Evolutionary conservation across 257 asterid genomes (phyloP).

Genomic region (Rehmannia glutinosa): DNA sequence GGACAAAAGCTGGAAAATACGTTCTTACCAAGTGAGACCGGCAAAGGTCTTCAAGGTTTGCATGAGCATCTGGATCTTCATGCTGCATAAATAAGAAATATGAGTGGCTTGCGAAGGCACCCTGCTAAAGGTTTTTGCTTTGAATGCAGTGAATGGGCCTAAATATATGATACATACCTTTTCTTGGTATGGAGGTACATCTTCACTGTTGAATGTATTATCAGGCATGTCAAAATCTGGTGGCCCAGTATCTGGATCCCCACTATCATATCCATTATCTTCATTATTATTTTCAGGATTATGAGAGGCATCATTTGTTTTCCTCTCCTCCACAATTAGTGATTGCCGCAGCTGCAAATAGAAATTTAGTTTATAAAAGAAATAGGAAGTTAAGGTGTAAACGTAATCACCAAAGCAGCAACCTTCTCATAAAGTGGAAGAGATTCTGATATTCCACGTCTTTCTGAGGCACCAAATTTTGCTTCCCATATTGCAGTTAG

Average conservation of each 20-base stretch:
- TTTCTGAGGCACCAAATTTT: constrained; percentile 30
- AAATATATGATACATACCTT: constrained; percentile 37
- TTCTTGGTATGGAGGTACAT: constrained; percentile 36
- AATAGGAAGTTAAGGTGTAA: constrained; percentile 8
- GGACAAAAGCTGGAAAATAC: constrained; percentile 8
- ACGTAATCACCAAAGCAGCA: constrained; percentile 18
- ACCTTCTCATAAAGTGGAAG: constrained; percentile 74
- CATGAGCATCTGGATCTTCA: constrained; percentile 40
- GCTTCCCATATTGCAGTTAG: constrained; percentile 70
- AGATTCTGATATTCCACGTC: constrained; percentile 33
- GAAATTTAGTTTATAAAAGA: constrained; percentile 16
- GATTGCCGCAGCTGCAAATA: constrained; percentile 81
- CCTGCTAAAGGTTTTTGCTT: not conserved
- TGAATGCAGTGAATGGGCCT: not conserved
- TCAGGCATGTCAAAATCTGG: constrained; percentile 64
- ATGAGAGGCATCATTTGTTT: constrained; percentile 28
- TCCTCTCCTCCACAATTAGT: constrained; percentile 40
- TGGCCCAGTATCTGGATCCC: constrained; percentile 51
- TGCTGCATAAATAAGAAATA: constrained; percentile 35
- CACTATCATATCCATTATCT: constrained; percentile 55
- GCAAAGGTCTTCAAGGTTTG: constrained; percentile 88
- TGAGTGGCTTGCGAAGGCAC: constrained; percentile 1
- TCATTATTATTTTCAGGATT: constrained; percentile 32
- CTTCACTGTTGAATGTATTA: constrained; percentile 23
- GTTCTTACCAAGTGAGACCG: constrained; percentile 83